These are phyloP conservation scores for Podospora pseudoanserina DNA, from an alignment of 495 filamentous ascomycete species.

Conservation along the genomic window DNA sequence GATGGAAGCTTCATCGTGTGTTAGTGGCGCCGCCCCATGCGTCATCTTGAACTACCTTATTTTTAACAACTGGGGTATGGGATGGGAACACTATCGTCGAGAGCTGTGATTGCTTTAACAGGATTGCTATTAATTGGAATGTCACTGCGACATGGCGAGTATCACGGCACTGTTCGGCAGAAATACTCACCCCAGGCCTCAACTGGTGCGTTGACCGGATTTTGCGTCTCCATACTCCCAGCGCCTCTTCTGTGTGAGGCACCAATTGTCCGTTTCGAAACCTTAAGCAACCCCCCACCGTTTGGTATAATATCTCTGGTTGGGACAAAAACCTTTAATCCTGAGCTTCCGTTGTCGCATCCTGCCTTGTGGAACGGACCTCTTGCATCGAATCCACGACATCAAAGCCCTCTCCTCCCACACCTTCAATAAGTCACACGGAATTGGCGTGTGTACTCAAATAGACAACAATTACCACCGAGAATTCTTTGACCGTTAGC, in stretches of 20 bases:
- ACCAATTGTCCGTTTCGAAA: background rate
- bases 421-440: too few relatives aligned
- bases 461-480: too few relatives aligned
- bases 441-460: too few relatives aligned
- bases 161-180: background rate
- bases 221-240: background rate
- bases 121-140: too few relatives aligned
- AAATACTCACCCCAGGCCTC: background rate
- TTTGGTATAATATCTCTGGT: background rate
- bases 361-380: too few relatives aligned
- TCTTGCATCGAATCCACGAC: too few relatives aligned
- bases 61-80: background rate
- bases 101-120: too few relatives aligned
- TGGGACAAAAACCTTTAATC: too few relatives aligned
- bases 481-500: too few relatives aligned
- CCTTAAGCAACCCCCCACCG: background rate
- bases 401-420: too few relatives aligned
- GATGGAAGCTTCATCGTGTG: too few relatives aligned
- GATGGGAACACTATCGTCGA: background rate
- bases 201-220: background rate
- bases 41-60: background rate
- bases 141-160: background rate
- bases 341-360: too few relatives aligned
- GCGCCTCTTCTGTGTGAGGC: background rate
- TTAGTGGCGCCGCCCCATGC: background rate